Conservation (phyloP, 1,284 basidiomycete genomes). For the Bondarzewia mesenterica region DNA sequence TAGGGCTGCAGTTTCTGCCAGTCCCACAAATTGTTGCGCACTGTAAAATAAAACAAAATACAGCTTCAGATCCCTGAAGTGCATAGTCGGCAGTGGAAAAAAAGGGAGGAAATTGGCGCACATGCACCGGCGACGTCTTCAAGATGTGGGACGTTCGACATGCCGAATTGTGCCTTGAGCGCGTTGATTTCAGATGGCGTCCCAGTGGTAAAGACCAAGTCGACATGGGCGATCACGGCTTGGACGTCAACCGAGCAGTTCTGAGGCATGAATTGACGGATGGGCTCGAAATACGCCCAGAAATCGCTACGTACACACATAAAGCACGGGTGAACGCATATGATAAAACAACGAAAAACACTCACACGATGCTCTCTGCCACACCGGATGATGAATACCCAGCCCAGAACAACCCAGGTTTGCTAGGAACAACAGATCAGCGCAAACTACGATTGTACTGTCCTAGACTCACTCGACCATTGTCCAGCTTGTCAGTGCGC, state of each 20-base stretch:
- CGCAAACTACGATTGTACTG: no score
- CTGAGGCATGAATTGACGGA: conserved; percentile 57
- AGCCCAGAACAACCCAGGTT: conserved; percentile 58
- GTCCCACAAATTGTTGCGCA: conserved; percentile 44
- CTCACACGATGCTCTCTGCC: conserved; percentile 59
- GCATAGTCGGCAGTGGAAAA: no score
- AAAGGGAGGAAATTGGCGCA: conserved; percentile 18
- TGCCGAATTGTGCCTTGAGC: conserved; percentile 51
- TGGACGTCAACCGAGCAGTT: conserved; percentile 70
- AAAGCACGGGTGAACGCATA: not conserved
- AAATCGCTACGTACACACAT: conserved; percentile 37
- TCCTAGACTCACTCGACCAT: conserved; percentile 25
- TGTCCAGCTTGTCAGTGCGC: conserved; percentile 14
- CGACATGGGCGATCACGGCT: conserved; percentile 53
- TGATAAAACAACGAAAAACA: not conserved
- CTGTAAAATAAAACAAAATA: conserved; percentile 20
- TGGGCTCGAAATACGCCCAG: conserved; percentile 65
- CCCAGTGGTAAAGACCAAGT: conserved; percentile 41
- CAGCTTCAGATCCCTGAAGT: no score
- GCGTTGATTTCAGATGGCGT: conserved; percentile 37
- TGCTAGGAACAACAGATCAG: conserved; percentile 17
- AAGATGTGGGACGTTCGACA: conserved; percentile 46
- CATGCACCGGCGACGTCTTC: conserved; percentile 61
- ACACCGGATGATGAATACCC: conserved; percentile 67
- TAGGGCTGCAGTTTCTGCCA: conserved; percentile 53